Evolutionary conservation across 139 green algal species (phyloP), one percentile per base, ranked within the genome.

Genomic region (Chlamydomonas incerta): DNA sequence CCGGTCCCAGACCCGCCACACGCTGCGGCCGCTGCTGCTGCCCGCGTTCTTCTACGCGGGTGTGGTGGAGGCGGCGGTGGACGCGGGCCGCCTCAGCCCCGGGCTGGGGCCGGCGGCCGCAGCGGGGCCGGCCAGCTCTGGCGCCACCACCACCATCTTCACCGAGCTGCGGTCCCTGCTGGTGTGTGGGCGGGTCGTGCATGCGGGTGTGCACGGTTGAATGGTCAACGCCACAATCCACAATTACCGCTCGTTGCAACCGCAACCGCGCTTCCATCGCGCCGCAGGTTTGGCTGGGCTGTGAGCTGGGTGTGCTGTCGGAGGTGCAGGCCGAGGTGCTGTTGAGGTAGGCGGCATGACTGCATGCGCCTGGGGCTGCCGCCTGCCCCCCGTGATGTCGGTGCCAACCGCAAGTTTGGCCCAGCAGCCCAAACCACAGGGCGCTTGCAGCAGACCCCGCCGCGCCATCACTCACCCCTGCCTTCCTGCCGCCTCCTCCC

Each of bases 41-140:
- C 76, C 76, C 37, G 63, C 76, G 37, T 83, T 83, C 29, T 83
- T 83, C 65, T 83, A 83, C 65, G 76, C 76, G 46, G 76, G 76
- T 33, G 11, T 66, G 37, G 63, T 83, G 24, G 62, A 69, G 46
- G 41, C 41, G 8, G 18, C 50, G 6, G 46, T 83, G 62, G 76
- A 83, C 63, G 67, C 63, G 23, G 76, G 76, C 63, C 41, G 76
- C 57, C 47, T 66, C 50, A 24, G 11, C 26, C 24, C 26, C 14
- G 52, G 23, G 9, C 33, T 23, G 74, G 34, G 2, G 58, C n/a
- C 26, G 74, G 57, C 18, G 28, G 72, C 47, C 6, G 47, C 47
- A n/a, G 31, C 8, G 72, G 47, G 55, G 10, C 20, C 55, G 55
- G 20, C 8, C 55, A 63, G 21, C 55, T 23, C 20, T 26, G 18